Evolutionary conservation across 2,329 filamentous ascomycete genomes (phyloP).

Genomic region (Ceratocystis alfenasii): DNA sequence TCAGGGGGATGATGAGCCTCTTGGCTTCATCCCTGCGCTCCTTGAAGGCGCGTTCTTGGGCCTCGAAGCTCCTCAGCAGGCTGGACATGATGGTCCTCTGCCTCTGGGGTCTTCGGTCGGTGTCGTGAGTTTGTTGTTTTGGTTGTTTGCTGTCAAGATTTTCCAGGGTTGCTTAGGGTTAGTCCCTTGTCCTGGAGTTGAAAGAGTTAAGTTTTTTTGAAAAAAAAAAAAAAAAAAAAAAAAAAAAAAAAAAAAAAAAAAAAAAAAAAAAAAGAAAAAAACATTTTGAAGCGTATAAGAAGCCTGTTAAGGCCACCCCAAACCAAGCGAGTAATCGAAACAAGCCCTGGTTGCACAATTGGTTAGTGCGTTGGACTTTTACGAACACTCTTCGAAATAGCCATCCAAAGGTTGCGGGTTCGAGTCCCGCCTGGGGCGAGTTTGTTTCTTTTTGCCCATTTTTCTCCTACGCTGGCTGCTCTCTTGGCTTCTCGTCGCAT

Average conservation of each 20-base stretch:
- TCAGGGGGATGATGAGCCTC: too few species aligned
- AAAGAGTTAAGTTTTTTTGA: too few species aligned
- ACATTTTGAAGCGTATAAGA: background rate
- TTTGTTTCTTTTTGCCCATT: background rate
- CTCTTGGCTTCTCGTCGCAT: background rate
- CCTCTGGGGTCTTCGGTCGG: too few species aligned
- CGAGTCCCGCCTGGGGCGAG: constrained; percentile 24
- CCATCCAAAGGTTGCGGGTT: constrained; percentile 24
- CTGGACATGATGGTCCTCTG: too few species aligned
- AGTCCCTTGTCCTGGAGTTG: too few species aligned
- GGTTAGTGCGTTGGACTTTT: constrained; percentile 25
- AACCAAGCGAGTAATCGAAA: background rate
- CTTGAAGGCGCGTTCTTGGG: too few species aligned
- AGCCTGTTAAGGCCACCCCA: background rate
- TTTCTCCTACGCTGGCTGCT: background rate
- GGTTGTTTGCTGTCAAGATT: too few species aligned
- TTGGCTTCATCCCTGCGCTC: too few species aligned
- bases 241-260: too few species aligned
- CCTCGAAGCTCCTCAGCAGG: too few species aligned
- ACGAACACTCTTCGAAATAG: constrained; percentile 11
- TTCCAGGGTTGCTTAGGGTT: too few species aligned
- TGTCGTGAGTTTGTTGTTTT: too few species aligned
- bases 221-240: background rate
- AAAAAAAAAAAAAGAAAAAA: background rate
- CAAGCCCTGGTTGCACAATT: constrained; percentile 24